Base-by-base conservation (phyloP, 768 basidiomycete species). In the Suillus sp. region DNA sequence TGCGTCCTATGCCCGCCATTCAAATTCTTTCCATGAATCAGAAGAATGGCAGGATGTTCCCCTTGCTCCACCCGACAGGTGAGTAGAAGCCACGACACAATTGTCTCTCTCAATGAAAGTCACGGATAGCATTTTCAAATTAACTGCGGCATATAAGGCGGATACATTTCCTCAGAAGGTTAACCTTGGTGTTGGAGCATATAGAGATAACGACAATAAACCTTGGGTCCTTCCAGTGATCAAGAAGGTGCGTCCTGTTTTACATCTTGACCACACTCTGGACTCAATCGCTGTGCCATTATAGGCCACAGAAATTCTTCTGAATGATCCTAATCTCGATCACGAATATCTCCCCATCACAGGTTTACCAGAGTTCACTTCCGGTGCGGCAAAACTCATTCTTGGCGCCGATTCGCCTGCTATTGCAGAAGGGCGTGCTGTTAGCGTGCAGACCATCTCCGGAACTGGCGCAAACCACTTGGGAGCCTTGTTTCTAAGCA, bases 401-500 rank as follows among this genome's bases (percentile, higher is more conserved):
- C 81, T 97, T 45, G 93, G 94, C 7, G 40, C 81, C n/a, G 79
- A 86, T 54, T 91, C 91, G 18, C 79, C 82, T 59, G 91, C 88
- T 16, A 78, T 98, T 65, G 78, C 81, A 67, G 90, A 93, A 65
- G 81, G 80, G 35, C 86, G 93, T 58, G 88, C 88, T 37, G 82
- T 85, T 45, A 91, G 89, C 73, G 91, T 91, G 54, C 96, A 99
- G 79, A 96, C 96, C 16, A 92, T 97, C 67, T 96, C 94, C 16
- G 96, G 96, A 32, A 99, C 96, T 2, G 96, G 96, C 57, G 96
- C 96, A 56, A 96, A 96, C 79, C 95, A 96, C 77, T 84, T 96
- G 55, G 96, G 88, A 30, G 95, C 89, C 2, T 78, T 95, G 59
- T 97, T 97, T 82, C 78, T 98, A 67, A 87, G 88, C 65, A 82